Evolutionary conservation across 2,329 filamentous ascomycete genomes (phyloP), one percentile per base, ranked within the genome.

Genomic region (Xylaria sp.): DNA sequence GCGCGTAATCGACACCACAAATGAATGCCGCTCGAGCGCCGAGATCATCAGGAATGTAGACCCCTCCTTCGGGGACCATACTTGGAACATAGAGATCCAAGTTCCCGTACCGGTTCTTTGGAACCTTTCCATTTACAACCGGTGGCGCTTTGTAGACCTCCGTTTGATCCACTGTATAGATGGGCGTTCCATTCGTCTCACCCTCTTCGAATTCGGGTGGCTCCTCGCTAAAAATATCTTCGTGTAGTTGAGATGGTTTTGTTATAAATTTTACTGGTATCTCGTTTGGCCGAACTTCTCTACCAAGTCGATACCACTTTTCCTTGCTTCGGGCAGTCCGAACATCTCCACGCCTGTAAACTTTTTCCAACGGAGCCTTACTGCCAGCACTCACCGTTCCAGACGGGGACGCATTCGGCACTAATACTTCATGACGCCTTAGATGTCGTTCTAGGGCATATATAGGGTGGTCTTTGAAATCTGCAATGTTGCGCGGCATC

Each of bases 81-180:
- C 87, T 92, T 0, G 92, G 89, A 10, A 97, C 93, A 73, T 94
- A 98, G 38, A 96, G 85, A 71, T 98, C 95, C 61, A 98, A 89
- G 72, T 99, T 99, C 10, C 93, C 93, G 75, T 92, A 99, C 17
- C 90, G 88, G 73, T 99, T 99, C 77, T 92, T 94, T 0, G 95
- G 94, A 1, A 98, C 84, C 11, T 82, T 81, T 0, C 93, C 93
- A 53, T 87, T 78, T 3, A 90, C 80, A 1, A 98, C 88, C 0
- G 92, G 89, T 1, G 92, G 90, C 0, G 94, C 86, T 11, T 85
- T 77, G 75, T 96, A 98, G 0, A 88, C 63, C 13, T 90, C 85
- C 0, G 94, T 92, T 71, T 92, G 87, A 8, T 86, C 83, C 17
- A 81, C 73, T 0, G 81, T 86, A 70, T 85, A 90, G 1, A 89